phyloP scores from a whole-genome alignment of 176 grass and related monocot genomes.

The Alloteropsis semialata region DNA sequence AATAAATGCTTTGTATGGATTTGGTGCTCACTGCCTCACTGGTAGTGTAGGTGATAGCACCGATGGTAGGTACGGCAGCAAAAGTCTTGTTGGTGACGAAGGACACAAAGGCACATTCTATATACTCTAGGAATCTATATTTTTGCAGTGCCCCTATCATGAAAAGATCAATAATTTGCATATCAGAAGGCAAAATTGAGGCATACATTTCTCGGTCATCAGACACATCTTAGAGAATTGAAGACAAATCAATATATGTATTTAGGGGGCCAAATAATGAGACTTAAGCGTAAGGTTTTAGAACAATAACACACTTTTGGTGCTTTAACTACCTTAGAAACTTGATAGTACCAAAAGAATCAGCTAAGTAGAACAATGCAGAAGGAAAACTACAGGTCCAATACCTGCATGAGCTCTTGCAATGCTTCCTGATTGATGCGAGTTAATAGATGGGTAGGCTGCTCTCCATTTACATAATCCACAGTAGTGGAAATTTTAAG shows the following conservation, averaged over 20 bases:
- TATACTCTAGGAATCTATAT: neutral
- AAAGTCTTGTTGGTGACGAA: neutral
- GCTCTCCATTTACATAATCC: constrained; percentile 30
- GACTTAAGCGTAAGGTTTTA: no score
- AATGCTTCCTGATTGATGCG: constrained; percentile 56
- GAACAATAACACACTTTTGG: neutral
- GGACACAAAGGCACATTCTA: neutral
- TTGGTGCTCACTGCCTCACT: no score
- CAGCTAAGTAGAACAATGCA: neutral
- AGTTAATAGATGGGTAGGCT: constrained; percentile 38
- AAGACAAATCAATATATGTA: neutral
- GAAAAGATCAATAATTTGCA: neutral
- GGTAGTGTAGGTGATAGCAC: no score
- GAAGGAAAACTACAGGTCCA: neutral
- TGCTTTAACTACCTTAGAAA: neutral
- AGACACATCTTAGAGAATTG: neutral
- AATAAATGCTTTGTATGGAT: no score
- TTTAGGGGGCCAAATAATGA: neutral
- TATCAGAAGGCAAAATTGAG: neutral
- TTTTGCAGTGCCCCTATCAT: neutral
- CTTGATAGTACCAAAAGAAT: neutral
- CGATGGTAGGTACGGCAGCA: neutral
- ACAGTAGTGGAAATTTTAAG: constrained; percentile 40
- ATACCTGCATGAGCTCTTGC: constrained; percentile 64
- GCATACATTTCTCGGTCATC: neutral